Evolutionary conservation across 1,284 basidiomycete species (phyloP), one percentile per base, ranked within the genome.

Genomic region (Retiboletus fuscus): DNA sequence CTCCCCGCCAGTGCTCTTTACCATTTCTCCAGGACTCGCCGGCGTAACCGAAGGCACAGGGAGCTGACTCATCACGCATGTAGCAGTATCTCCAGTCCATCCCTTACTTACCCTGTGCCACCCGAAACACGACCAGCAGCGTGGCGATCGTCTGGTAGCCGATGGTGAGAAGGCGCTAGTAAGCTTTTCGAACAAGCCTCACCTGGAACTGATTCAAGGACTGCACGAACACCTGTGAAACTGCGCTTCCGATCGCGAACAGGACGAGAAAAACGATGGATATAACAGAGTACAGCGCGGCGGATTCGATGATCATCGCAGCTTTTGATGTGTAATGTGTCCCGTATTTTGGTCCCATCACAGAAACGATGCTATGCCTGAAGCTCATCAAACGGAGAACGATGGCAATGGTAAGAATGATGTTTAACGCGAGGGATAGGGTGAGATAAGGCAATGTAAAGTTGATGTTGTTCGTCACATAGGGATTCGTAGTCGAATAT

Each of bases 31-130:
- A 12, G 67, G 43, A 28, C 61, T 28, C 5, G 34, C 55, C 24
- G 64, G 5, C 15, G 61, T 69, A 2, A 64, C 3, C 10, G 72
- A 70, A 41, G 46, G 13, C 8, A 41, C 58, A n/a, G 57, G 44
- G 66, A 8, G n/a, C 30, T 18, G 69, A 51, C n/a, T n/a, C 63
- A 73, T 64, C 8, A 69, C 60, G 8, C n/a, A 49, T 1, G 72
- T 67, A 20, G 62, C 74, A 13, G 64, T 69, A 10, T 77, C 67
- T 46, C 68, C 61, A 0, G 68, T 73, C 80, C 78, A 81, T 13
- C 68, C 74, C 43, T 78, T 81, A n/a, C 46, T 78, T 81, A n/a
- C 80, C 76, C 39, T 79, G 70, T 15, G 79, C 77, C 10, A 81
- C 68, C 3, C 79, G 74, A n/a, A 74, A 75, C 28, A 78, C 66